Percentiles rank a stretch among this genome's conserved stretches.
These are phyloP conservation scores for Boletus patriciae DNA, from an alignment of 768 basidiomycete species.

Conservation along the genomic window DNA sequence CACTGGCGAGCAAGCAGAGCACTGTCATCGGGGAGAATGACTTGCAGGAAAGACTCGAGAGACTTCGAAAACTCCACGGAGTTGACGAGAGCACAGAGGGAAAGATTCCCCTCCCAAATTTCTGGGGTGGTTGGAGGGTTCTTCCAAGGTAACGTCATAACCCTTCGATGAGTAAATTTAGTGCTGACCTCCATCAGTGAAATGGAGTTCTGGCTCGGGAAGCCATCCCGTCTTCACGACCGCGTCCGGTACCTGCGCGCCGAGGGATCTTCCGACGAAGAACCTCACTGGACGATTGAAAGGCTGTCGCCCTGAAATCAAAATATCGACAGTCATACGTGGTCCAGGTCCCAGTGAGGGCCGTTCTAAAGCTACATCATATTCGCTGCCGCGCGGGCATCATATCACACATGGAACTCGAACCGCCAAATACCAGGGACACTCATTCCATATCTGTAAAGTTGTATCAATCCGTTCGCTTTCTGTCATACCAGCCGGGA, in stretches of 20 bases:
- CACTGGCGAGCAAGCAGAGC: constrained; percentile 94
- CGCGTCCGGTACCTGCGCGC: constrained; percentile 74
- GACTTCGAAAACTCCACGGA: constrained; percentile 58
- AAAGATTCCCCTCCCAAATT: constrained; percentile 76
- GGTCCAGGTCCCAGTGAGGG: not conserved
- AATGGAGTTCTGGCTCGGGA: constrained; percentile 96
- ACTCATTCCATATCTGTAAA: not conserved
- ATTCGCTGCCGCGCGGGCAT: not conserved
- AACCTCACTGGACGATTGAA: constrained; percentile 72
- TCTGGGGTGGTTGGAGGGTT: constrained; percentile 97
- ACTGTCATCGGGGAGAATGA: constrained; percentile 71
- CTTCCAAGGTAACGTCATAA: constrained; percentile 67
- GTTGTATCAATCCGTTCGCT: not conserved
- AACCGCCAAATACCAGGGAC: constrained; percentile 16
- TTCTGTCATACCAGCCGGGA: constrained; percentile 3
- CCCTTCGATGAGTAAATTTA: not conserved
- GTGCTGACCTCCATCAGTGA: constrained; percentile 54
- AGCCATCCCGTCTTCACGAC: constrained; percentile 92
- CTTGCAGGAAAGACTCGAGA: constrained; percentile 59
- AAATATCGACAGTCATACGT: not conserved
- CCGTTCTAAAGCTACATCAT: not conserved
- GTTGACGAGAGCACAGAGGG: constrained; percentile 39
- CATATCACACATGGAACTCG: not conserved
- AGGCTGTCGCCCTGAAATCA: constrained; percentile 65
- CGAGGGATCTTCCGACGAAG: constrained; percentile 46